Percentiles rank a stretch among this genome's conserved stretches.
phyloP scores from a whole-genome alignment of 2,329 filamentous ascomycete species.

The Periglandula ipomoeae region DNA sequence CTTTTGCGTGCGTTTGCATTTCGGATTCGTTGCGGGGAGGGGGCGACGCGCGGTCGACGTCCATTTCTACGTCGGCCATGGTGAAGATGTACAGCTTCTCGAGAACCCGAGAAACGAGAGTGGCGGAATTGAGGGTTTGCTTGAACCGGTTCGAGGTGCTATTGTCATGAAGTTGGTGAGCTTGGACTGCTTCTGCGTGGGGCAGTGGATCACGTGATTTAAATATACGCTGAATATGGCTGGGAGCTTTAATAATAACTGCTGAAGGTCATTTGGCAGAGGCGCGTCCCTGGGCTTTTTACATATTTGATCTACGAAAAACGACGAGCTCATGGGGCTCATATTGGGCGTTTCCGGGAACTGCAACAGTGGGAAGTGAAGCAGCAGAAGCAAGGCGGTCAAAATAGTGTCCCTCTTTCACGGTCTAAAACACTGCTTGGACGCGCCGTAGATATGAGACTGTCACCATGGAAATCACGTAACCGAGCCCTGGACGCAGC shows the following conservation, averaged over 20 bases:
- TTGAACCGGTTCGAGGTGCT: neutral
- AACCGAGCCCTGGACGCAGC: neutral
- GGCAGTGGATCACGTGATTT: no score
- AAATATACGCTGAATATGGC: no score
- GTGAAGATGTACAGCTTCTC: neutral
- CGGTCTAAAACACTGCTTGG: no score
- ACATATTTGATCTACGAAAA: no score
- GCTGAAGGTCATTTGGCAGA: no score
- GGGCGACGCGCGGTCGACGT: conserved; percentile 37
- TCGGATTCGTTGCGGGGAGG: conserved; percentile 46
- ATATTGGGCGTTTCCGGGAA: no score
- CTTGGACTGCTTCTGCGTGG: neutral
- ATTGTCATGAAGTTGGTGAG: neutral
- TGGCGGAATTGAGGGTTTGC: neutral
- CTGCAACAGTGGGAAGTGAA: no score
- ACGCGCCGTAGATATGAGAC: neutral
- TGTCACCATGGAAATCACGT: neutral
- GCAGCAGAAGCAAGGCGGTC: no score
- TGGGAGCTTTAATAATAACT: no score
- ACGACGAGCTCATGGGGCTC: no score
- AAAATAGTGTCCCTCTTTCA: no score
- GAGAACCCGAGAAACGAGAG: neutral
- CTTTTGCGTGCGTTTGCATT: conserved; percentile 64
- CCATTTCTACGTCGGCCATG: conserved; percentile 52
- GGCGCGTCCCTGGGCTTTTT: no score